Evolutionary conservation across 768 basidiomycete genomes (phyloP), one percentile per base, ranked within the genome.

Genomic region (Tricholoma bakamatsutake): DNA sequence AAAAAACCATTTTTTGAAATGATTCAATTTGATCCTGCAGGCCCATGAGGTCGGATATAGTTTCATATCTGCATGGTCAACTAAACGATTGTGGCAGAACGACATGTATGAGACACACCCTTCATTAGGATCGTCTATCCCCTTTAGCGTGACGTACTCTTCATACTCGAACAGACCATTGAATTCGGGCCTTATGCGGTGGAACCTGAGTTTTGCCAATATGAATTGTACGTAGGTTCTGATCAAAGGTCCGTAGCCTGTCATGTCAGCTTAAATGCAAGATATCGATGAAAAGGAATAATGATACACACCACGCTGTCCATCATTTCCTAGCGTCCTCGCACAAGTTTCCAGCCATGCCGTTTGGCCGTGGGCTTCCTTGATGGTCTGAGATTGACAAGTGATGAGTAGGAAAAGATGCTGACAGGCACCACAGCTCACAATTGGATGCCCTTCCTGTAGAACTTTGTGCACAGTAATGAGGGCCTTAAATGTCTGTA

Each of bases 91-190:
- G 9, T 35, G 49, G 15, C 21, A 50, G 15, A 17, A 34, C 5
- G n/a, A n/a, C 17, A 53, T 30, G 50, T 50, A 43, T 48, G 27
- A 54, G 54, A 69, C 87, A 59, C 69, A 97, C 96, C 97, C 97
- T 76, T 99, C 96, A 68, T 98, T 98, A 8, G 97, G 97, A 76
- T 99, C 94, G 67, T 98, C 93, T 59, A 98, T 97, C 21, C 93
- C 93, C 71, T 97, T 96, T 65, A 99, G 75, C 21, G 92, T 93
- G 61, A 99, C 85, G 67, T 99, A 99, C 71, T 99, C 97, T 67
- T 98, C 95, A 64, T 99, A 99, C 71, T 99, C 97, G 67, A 99
- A 99, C 5, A 99, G 74, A 24, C 97, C 97, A 71, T 98, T 98
- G 76, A 99, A 99, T 69, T 98, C 97, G 2, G 93, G 91, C 64